Percentiles rank a stretch among this genome's conserved stretches.
phyloP scores from a whole-genome alignment of 768 basidiomycete genomes.

The Aureoboletus auriporus region DNA sequence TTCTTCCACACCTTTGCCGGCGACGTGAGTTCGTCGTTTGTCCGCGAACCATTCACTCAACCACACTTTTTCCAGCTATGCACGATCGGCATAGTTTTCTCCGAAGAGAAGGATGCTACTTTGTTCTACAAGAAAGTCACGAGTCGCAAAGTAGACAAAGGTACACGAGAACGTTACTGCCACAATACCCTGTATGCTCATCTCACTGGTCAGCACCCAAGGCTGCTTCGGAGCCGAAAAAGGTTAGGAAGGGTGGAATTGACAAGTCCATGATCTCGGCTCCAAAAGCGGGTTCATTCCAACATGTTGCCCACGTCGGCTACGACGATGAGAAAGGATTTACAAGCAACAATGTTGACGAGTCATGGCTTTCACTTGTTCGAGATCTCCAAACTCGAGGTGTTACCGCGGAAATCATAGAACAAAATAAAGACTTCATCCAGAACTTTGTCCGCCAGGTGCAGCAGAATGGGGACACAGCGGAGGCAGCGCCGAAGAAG shows the following conservation, averaged over 20 bases:
- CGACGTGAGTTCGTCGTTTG: constrained; percentile 64
- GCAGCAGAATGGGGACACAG: constrained; percentile 30
- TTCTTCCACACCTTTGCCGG: constrained; percentile 93
- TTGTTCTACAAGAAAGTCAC: constrained; percentile 82
- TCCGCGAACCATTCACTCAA: background rate
- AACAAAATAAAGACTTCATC: constrained; percentile 85
- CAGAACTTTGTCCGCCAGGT: constrained; percentile 67
- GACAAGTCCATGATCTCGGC: constrained; percentile 92
- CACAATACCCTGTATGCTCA: constrained; percentile 1
- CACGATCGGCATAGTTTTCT: constrained; percentile 89
- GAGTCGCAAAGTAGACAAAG: constrained; percentile 55
- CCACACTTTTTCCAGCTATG: constrained; percentile 53
- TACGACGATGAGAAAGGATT: constrained; percentile 87
- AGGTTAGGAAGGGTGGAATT: constrained; percentile 62
- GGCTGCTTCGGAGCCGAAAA: constrained; percentile 50
- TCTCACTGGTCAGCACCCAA: constrained; percentile 36
- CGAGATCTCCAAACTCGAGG: constrained; percentile 61
- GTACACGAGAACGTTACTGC: constrained; percentile 31
- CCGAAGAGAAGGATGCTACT: constrained; percentile 81
- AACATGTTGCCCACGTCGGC: constrained; percentile 93
- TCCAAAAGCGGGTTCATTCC: constrained; percentile 74
- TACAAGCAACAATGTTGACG: constrained; percentile 81
- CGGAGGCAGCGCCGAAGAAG: constrained; percentile 40
- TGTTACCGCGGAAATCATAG: constrained; percentile 63
- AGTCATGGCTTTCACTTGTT: constrained; percentile 80